These are phyloP conservation scores for Ophiorrhiza pumila DNA, from an alignment of 257 asterid species.

Conservation along the genomic window DNA sequence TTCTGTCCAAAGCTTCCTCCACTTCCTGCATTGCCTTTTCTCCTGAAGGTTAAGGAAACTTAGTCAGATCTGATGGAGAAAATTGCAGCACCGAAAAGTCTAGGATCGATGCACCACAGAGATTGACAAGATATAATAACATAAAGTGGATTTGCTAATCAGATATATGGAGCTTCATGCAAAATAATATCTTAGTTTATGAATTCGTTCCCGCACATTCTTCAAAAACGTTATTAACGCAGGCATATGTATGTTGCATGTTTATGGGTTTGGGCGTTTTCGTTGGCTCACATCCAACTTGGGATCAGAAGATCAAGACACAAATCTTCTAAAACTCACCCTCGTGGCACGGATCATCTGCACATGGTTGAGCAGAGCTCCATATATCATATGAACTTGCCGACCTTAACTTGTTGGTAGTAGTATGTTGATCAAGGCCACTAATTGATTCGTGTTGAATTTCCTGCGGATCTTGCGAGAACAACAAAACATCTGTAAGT, in stretches of 20 bases:
- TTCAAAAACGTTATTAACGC: too few species aligned
- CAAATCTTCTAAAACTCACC: constrained; percentile 11
- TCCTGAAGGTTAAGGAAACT: constrained; percentile 14
- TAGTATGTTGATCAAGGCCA: neutral
- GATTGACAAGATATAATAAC: too few species aligned
- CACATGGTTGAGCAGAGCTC: neutral
- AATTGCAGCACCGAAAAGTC: too few species aligned
- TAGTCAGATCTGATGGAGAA: too few species aligned
- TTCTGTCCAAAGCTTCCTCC: constrained; percentile 16
- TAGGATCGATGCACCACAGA: too few species aligned
- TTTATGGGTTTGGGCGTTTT: too few species aligned
- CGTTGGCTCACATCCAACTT: too few species aligned
- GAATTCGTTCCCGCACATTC: neutral
- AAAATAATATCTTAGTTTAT: neutral
- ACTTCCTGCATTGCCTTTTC: constrained; percentile 14
- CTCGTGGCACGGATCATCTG: constrained; percentile 9
- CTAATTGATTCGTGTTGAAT: neutral
- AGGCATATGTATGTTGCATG: too few species aligned
- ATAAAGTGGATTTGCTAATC: neutral
- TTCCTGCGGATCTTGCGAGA: constrained; percentile 20
- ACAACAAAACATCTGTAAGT: constrained; percentile 17
- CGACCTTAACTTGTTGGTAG: neutral
- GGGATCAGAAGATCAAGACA: neutral
- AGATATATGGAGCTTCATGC: neutral
- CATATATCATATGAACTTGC: neutral